Evolutionary conservation across 1,284 basidiomycete genomes (phyloP).

Genomic region (Irpex sp.): DNA sequence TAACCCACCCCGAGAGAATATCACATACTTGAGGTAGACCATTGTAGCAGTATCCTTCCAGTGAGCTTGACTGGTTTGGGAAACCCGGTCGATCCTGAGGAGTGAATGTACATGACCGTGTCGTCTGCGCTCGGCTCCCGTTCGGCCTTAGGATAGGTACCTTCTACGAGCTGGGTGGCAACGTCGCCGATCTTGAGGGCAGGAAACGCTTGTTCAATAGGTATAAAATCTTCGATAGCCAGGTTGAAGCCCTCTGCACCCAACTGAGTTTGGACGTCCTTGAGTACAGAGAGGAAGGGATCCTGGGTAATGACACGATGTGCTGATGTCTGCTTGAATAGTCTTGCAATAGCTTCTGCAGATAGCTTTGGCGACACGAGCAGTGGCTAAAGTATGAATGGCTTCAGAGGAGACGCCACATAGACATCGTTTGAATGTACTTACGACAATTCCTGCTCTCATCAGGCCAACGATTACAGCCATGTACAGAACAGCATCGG

Average conservation of each 20-base stretch:
- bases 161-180: background rate
- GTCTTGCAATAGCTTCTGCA: constrained; percentile 12
- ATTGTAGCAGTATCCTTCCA: constrained; percentile 5
- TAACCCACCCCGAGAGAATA: background rate
- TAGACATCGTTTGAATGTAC: background rate
- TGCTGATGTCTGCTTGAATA: constrained; percentile 15
- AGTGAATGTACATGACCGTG: constrained; percentile 7
- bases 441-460: constrained; percentile 26
- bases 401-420: background rate
- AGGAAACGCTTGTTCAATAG: constrained; percentile 13
- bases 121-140: background rate
- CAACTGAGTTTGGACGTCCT: constrained; percentile 1
- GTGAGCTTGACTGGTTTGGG: constrained; percentile 19
- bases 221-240: constrained; percentile 6
- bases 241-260: background rate
- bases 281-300: constrained; percentile 6
- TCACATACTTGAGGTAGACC: background rate
- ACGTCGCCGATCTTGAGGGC: background rate
- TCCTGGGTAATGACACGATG: constrained; percentile 11
- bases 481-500: constrained; percentile 30
- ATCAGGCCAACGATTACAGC: constrained; percentile 27
- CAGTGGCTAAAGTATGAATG: constrained; percentile 21
- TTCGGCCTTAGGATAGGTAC: constrained; percentile 2
- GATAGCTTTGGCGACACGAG: constrained; percentile 13
- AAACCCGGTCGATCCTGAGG: constrained; percentile 14